phyloP scores from a whole-genome alignment of 805 yeast species.

The Sugiyamaella boreocaroliniensis region DNA sequence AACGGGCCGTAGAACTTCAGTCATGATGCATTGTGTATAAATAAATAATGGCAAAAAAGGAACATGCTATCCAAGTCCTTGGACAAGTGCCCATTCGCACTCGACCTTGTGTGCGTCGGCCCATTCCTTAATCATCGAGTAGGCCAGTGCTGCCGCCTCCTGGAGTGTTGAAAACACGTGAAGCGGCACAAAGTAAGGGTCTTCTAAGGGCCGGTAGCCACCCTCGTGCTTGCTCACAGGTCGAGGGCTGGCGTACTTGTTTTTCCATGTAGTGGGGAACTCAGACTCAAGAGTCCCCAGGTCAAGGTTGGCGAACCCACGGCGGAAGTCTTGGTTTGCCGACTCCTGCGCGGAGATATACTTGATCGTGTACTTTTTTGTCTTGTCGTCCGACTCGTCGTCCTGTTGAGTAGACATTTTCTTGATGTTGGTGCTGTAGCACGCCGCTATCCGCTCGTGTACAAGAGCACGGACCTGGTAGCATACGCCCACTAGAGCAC shows the following conservation, averaged over 20 bases:
- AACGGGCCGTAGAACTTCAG: conserved; percentile 39
- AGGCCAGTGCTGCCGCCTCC: conserved; percentile 37
- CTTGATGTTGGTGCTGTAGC: conserved; percentile 11
- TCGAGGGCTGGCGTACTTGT: conserved; percentile 6
- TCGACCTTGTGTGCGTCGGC: conserved; percentile 24
- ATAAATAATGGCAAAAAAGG: background rate
- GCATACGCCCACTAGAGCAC: conserved; percentile 27
- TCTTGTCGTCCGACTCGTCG: conserved; percentile 2
- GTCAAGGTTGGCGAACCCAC: conserved; percentile 24
- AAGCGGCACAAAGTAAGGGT: conserved; percentile 32
- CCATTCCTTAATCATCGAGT: conserved; percentile 34
- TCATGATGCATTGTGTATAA: background rate
- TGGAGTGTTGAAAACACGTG: conserved; percentile 33
- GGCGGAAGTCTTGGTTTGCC: conserved; percentile 24
- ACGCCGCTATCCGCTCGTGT: conserved; percentile 20
- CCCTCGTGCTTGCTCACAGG: conserved; percentile 22
- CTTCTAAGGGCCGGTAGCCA: conserved; percentile 30
- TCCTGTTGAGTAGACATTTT: background rate
- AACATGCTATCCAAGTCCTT: conserved; percentile 8
- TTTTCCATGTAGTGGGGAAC: conserved; percentile 21
- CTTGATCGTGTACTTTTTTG: conserved; percentile 6
- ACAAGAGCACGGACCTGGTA: conserved; percentile 29
- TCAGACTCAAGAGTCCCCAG: conserved; percentile 14
- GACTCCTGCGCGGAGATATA: conserved; percentile 14
- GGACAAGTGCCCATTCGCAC: conserved; percentile 27